Evolutionary conservation across 1,284 basidiomycete species (phyloP), one percentile per base, ranked within the genome.

Genomic region (Trichosporon faecale): DNA sequence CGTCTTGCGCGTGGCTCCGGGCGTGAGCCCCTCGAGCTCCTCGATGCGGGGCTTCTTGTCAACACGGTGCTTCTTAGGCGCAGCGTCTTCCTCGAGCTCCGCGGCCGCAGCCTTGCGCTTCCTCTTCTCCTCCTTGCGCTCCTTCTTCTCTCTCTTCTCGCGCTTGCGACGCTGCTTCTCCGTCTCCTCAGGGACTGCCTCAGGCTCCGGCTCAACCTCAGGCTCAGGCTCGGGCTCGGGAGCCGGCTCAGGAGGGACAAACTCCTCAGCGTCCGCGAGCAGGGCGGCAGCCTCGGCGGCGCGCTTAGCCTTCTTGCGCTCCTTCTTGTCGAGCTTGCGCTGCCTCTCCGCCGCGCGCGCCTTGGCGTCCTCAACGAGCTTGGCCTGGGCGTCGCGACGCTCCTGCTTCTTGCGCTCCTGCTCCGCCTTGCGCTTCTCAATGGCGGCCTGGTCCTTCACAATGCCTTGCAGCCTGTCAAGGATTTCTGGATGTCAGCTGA

Each of bases 401-500:
- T 60, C 29, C 27, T 31, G 25, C 55, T 60, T 60, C 55, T 60
- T 55, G 23, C 49, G 49, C 49, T 55, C 49, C 21, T n/a, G 16
- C 9, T 55, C 49, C 23, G 16, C 55, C 55, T 60, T 60, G 25
- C 16, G 14, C 16, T 60, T 60, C 55, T 60, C 55, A 8, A 11
- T 14, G 2, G 14, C 55, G n/a, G 25, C 14, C 55, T 60, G 55
- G 18, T 31, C 55, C 27, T 27, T 31, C 12, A 60, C 55, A 16
- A 31, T 16, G 55, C 8, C 57, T 33, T 72, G 68, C 11, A 72
- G 67, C 64, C 40, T 61, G 16, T 64, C 66, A 44, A 72, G 46
- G 14, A 72, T 66, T 21, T 57, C 71, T 69, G 52, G 11, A 27
- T 57, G 67, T 67, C 52, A 12, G 12, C 29, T 12, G 14, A 18